Conservation (phyloP, 352 stramenopile species). For the Phytophthora palmivora region DNA sequence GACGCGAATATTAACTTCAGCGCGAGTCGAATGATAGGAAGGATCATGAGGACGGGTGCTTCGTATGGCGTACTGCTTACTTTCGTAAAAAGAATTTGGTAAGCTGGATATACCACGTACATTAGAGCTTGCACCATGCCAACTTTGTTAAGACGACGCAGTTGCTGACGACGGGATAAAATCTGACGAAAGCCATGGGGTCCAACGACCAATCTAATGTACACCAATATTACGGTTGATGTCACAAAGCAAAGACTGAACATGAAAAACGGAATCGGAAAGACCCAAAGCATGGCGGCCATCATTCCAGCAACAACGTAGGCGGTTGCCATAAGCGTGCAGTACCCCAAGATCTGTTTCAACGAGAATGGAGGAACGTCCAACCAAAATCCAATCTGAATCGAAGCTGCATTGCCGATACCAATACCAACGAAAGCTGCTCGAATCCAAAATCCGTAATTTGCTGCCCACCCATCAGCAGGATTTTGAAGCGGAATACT, state of each 20-base stretch:
- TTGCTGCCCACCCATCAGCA: slow-evolving; percentile 16
- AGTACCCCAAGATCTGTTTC: slow-evolving; percentile 16
- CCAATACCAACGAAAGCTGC: slow-evolving; percentile 13
- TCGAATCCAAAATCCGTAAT: slow-evolving; percentile 36
- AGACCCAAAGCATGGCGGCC: slow-evolving; percentile 20
- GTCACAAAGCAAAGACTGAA: slow-evolving; percentile 10
- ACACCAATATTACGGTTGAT: slow-evolving; percentile 13
- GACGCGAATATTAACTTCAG: slow-evolving; percentile 17
- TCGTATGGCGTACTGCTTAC: slow-evolving; percentile 15
- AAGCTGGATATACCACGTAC: slow-evolving; percentile 24
- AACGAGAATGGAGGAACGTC: slow-evolving; percentile 19
- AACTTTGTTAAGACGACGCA: slow-evolving; percentile 6
- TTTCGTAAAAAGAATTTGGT: slow-evolving; percentile 26
- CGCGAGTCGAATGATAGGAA: slow-evolving; percentile 8
- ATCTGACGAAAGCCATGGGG: slow-evolving; percentile 10
- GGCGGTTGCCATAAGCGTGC: slow-evolving; percentile 5
- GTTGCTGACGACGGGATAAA: slow-evolving; percentile 2
- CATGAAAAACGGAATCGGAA: slow-evolving; percentile 36
- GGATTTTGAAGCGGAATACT: slow-evolving; percentile 31
- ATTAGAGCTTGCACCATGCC: slow-evolving; percentile 17
- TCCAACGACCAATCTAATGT: slow-evolving; percentile 21
- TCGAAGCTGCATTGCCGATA: slow-evolving; percentile 15
- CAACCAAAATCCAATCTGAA: slow-evolving; percentile 20
- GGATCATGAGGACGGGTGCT: slow-evolving; percentile 18
- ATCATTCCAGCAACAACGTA: slow-evolving; percentile 24